Conservation (phyloP, 129 eudicot species). For the Ambrosia trifida region DNA sequence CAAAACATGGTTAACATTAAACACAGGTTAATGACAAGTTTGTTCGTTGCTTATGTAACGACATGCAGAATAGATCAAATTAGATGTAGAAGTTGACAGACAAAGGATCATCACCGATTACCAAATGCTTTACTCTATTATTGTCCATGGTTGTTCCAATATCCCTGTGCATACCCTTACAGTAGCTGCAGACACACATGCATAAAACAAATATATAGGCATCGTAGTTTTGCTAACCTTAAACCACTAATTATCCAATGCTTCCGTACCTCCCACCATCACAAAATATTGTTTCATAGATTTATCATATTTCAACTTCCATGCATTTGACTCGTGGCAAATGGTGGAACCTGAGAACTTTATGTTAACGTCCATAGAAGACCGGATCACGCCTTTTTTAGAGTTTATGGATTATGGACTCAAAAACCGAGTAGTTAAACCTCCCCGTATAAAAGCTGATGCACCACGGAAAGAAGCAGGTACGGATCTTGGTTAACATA, state of each 20-base stretch:
- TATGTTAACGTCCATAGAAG: constrained; percentile 36
- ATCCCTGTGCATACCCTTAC: too few relatives aligned
- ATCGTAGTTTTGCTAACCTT: constrained; percentile 32
- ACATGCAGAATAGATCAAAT: background rate
- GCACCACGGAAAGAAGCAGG: constrained; percentile 26
- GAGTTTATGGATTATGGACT: constrained; percentile 61
- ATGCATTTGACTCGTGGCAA: constrained; percentile 31
- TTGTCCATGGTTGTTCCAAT: too few relatives aligned
- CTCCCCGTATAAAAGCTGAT: constrained; percentile 37
- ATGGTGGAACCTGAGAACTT: constrained; percentile 25
- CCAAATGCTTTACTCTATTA: constrained; percentile 13
- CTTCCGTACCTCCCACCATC: constrained; percentile 33
- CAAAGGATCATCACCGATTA: too few relatives aligned
- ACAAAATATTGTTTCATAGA: constrained; percentile 14
- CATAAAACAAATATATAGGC: constrained; percentile 40
- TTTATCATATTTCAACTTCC: constrained; percentile 28
- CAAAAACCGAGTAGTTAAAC: constrained; percentile 66
- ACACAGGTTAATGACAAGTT: background rate
- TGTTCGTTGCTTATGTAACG: background rate
- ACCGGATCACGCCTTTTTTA: constrained; percentile 32
- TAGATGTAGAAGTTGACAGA: constrained; percentile 12
- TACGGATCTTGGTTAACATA: constrained; percentile 45
- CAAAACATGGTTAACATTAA: background rate
- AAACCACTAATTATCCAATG: constrained; percentile 37
- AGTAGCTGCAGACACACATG: constrained; percentile 26